Conservation (phyloP, 345 rosid species). For the Salix suchowensis region DNA sequence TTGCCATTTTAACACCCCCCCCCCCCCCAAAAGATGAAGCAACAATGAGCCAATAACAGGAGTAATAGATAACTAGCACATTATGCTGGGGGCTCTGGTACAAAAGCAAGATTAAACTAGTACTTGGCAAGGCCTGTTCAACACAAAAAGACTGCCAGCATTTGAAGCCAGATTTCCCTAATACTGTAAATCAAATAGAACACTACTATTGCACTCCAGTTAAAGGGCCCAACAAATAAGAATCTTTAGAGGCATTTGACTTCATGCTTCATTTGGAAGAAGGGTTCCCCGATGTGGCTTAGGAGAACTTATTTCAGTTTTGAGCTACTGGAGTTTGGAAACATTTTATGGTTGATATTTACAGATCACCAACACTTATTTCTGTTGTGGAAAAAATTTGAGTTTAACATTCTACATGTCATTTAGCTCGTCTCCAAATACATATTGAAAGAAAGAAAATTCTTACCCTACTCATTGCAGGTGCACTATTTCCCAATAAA, state of each 20-base stretch:
- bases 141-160: not conserved
- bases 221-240: not conserved
- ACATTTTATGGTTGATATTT: too few species aligned
- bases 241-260: not conserved
- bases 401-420: not conserved
- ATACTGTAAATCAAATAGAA: not conserved
- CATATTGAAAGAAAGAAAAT: not conserved
- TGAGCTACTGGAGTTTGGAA: not conserved
- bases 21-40: too few species aligned
- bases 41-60: not conserved
- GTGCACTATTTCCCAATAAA: conserved; percentile 74
- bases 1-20: too few species aligned
- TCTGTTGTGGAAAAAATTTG: not conserved
- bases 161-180: not conserved
- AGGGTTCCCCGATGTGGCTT: not conserved
- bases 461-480: conserved; percentile 91
- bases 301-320: not conserved
- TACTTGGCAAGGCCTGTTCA: not conserved
- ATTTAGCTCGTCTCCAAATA: not conserved
- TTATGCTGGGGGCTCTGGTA: not conserved
- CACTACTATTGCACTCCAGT: not conserved
- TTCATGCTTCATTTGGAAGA: not conserved
- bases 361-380: not conserved
- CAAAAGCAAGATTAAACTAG: not conserved
- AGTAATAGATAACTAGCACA: not conserved